Percentiles rank a stretch among this genome's conserved stretches.
These are phyloP conservation scores for Saccharomycopsis sp. DNA, from an alignment of 805 yeast species.

Conservation along the genomic window DNA sequence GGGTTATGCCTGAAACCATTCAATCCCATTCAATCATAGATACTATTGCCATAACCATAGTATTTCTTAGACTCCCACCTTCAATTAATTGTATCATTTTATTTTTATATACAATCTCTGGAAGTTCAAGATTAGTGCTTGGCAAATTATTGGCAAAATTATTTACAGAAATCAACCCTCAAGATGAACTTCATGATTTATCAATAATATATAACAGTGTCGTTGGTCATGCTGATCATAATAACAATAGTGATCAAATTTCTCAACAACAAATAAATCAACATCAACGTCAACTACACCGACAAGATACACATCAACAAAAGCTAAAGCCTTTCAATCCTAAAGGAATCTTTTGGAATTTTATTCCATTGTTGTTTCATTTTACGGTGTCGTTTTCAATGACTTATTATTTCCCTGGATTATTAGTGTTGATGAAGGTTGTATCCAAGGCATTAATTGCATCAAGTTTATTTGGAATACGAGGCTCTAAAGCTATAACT, in stretches of 20 bases:
- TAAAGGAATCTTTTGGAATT: slow-evolving; percentile 3
- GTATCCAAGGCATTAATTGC: slow-evolving; percentile 15
- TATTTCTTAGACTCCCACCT: slow-evolving; percentile 9
- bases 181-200: not conserved
- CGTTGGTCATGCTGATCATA: not conserved
- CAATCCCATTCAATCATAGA: slow-evolving; percentile 8
- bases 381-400: slow-evolving; percentile 10
- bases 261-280: not conserved
- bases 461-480: slow-evolving; percentile 16
- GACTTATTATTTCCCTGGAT: slow-evolving; percentile 9
- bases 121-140: slow-evolving; percentile 14
- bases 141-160: slow-evolving; percentile 11
- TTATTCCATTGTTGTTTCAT: slow-evolving; percentile 12
- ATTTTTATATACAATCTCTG: slow-evolving; percentile 9
- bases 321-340: slow-evolving; percentile 2
- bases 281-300: not conserved
- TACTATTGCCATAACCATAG: slow-evolving; percentile 13
- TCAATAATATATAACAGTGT: not conserved
- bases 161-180: slow-evolving; percentile 4
- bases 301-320: not conserved
- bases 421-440: slow-evolving; percentile 9
- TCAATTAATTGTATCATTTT: slow-evolving; percentile 9
- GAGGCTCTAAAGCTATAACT: slow-evolving; percentile 11
- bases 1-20: not conserved
- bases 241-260: not conserved